Base-by-base conservation (phyloP, 176 grass and related monocot genomes). In the Oryza glumipatula region DNA sequence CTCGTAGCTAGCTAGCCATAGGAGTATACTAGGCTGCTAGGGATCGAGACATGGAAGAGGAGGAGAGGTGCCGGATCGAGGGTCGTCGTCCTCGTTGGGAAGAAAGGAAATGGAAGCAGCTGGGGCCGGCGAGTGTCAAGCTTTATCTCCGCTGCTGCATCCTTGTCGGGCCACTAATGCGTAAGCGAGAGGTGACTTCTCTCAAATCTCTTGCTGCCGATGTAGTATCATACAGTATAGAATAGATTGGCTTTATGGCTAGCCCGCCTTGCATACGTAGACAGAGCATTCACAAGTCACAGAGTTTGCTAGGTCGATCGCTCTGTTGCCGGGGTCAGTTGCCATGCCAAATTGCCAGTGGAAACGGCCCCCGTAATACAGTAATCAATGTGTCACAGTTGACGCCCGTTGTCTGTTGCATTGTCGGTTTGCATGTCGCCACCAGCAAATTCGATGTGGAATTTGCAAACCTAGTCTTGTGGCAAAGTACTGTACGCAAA, bases 111-210 rank as follows among this genome's bases (percentile, higher is more conserved):
- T 19, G 67, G 65, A 44, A 69, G 54, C 47, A 65, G 67, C 64
- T 16, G 49, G 51, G 63, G 64, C 49, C 72, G 19, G 71, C 6
- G 85, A 82, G 65, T 64, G 30, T 64, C 35, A 65, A 66, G 76
- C 19, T 63, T 33, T 35, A 28, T 16, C 76, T 71, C 22, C 1
- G 24, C 24, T 24, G 24, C 24, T 24, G 52, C 86, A 78, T 78
- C 21, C 67, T 21, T 83, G 86, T 83, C 75, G 81, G 80, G 33
- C 81, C 24, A 74, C 58, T 83, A 78, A 58, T 43, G 54, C 74
- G 67, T 12, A 14, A 43, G 74, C 61, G 32, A 79, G 4, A 5
- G 72, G 79, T 39, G 79, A 77, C 84, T 3, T 32, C 52, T 45
- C 84, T 76, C 54, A 17, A 77, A 51, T 41, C 52, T 24, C 10